A percentile compares a stretch with the other conserved stretches of the same genome.
These are phyloP conservation scores for Chrysoporthe puriensis DNA, from an alignment of 2,329 filamentous ascomycete genomes.

Conservation along the genomic window DNA sequence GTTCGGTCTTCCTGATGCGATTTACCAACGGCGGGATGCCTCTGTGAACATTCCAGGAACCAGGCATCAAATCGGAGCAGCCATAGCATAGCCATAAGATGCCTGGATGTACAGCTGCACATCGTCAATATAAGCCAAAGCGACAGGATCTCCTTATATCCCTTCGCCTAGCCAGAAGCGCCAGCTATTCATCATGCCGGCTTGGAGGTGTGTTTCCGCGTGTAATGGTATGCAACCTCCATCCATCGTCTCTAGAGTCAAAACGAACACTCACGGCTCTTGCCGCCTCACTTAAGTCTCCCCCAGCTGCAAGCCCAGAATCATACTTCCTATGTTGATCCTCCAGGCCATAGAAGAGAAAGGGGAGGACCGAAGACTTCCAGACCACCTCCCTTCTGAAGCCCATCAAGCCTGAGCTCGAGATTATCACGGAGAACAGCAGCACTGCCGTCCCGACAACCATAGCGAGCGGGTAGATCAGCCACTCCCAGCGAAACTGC, in stretches of 20 bases:
- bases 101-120: too few species aligned
- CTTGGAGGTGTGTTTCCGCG: background rate
- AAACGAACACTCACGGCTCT: background rate
- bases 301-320: background rate
- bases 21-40: too few species aligned
- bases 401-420: background rate
- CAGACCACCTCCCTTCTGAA: slow-evolving; percentile 3
- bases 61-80: too few species aligned
- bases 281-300: background rate
- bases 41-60: too few species aligned
- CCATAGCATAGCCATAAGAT: too few species aligned
- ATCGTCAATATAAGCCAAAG: too few species aligned
- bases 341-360: background rate
- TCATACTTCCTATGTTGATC: background rate
- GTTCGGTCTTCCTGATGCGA: too few species aligned
- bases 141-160: too few species aligned
- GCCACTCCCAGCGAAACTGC: background rate
- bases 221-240: background rate
- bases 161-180: background rate
- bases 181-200: background rate
- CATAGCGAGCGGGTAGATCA: slow-evolving; percentile 3
- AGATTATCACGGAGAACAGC: background rate
- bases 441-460: background rate
- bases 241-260: background rate
- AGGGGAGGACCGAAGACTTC: slow-evolving; percentile 2